These are phyloP conservation scores for Ambrosia trifida DNA, from an alignment of 129 eudicot species.

Conservation along the genomic window DNA sequence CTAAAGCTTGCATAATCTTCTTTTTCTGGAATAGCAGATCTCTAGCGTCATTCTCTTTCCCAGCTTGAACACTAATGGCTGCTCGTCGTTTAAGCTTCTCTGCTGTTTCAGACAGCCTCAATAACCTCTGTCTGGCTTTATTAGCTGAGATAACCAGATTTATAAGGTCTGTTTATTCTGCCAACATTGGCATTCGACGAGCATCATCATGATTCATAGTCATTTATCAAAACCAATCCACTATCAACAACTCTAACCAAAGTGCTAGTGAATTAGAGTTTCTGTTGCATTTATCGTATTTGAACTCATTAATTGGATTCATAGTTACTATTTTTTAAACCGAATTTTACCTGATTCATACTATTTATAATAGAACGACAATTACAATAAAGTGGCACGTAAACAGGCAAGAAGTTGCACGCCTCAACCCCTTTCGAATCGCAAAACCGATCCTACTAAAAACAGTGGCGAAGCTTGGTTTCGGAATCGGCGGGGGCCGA, in stretches of 20 bases:
- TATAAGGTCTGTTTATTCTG: conserved; percentile 17
- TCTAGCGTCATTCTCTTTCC: conserved; percentile 89
- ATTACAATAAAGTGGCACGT: no score
- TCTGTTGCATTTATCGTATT: conserved; percentile 5
- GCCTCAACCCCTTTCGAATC: no score
- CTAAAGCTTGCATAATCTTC: conserved; percentile 86
- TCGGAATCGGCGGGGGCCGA: no score
- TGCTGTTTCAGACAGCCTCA: conserved; percentile 94
- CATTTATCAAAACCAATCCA: not conserved
- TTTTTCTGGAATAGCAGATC: conserved; percentile 77
- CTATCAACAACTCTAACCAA: not conserved
- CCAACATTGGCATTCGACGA: conserved; percentile 29
- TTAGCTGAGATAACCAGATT: conserved; percentile 59
- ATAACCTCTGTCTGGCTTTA: conserved; percentile 77
- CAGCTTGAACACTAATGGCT: conserved; percentile 58
- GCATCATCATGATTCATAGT: conserved; percentile 18
- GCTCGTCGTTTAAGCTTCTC: conserved; percentile 86
- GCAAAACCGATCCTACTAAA: no score
- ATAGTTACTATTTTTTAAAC: not conserved
- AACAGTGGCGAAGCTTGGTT: no score
- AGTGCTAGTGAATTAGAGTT: conserved; percentile 6
- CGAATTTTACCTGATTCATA: no score
- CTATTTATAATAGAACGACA: no score
- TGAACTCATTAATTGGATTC: not conserved
- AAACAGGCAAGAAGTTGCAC: no score